Base-by-base conservation (phyloP, 139 green algal genomes). In the Ettlia oleoabundans region DNA sequence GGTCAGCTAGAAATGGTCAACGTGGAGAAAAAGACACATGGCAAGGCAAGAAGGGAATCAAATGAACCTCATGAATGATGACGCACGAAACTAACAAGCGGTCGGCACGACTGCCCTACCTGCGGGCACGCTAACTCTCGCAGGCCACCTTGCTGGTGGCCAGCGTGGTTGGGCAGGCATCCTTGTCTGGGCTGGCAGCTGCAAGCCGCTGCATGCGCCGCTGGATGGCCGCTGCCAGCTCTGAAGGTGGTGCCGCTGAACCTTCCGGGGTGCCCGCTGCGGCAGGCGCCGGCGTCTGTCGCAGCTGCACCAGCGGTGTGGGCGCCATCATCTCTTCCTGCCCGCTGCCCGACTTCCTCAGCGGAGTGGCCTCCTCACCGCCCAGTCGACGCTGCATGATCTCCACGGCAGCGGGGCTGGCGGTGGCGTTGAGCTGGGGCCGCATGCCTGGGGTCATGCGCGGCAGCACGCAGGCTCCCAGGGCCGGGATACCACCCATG, bases 401-500 rank as follows among this genome's bases (percentile, higher is more conserved):
- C 66, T 86, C 81, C 30, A 86, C 58, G 0, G 81, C 81, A 13
- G 81, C 81, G 0, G 81, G 81, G 52, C 67, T 81, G 55, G 82
- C 72, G 8, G 82, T 86, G 73, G 73, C 68, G 1, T 19, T 19
- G 55, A 86, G 82, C 52, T 53, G 30, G 13, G 74, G 26, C 30
- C 37, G 51, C 30, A 61, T 38, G 4, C 51, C 63, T 6, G 82
- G 68, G 0, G 76, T 82, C 32, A 70, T 64, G 1, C 30, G 33
- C 4, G 82, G 82, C 53, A 86, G 73, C 32, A 86, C 53, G 26
- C 55, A 51, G 30, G 67, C 61, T 7, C 82, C 82, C 42, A 86
- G 82, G 0, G 82, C 82, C 1, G 82, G 82, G 28, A 77, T 72
- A 40, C 73, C 82, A 19, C 80, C 80, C 80, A 85, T 85, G 41